These are phyloP conservation scores for Helotiales sp. DNA, from an alignment of 2,329 filamentous ascomycete species.

Conservation along the genomic window DNA sequence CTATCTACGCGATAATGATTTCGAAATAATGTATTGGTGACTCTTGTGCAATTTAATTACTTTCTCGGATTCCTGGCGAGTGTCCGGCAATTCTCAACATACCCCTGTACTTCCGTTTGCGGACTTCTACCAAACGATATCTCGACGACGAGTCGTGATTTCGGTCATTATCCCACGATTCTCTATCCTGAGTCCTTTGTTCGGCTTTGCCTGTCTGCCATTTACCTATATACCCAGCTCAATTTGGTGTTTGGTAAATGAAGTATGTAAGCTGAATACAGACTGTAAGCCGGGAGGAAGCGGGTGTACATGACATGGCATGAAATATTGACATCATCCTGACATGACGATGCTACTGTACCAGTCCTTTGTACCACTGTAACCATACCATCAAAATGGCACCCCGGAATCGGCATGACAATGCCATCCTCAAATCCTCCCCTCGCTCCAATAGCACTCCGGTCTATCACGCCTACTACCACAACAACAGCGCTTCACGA, in stretches of 20 bases:
- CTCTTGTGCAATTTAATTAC: too few species aligned
- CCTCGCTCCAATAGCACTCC: not conserved
- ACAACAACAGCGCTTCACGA: not conserved
- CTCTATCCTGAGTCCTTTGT: not conserved
- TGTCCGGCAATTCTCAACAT: not conserved
- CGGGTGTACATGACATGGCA: not conserved
- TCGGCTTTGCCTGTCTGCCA: not conserved
- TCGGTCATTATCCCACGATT: not conserved
- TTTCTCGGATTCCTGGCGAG: too few species aligned
- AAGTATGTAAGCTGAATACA: not conserved
- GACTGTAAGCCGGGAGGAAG: not conserved
- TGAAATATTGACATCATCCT: not conserved
- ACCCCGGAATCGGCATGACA: not conserved
- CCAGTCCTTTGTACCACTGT: not conserved
- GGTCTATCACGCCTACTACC: not conserved
- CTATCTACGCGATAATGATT: too few species aligned
- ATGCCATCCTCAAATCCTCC: not conserved
- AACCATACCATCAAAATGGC: not conserved
- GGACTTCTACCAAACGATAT: not conserved
- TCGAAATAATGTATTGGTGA: too few species aligned
- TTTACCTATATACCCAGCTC: not conserved
- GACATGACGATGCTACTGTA: not conserved
- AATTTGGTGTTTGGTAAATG: not conserved
- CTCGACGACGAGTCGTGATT: not conserved
- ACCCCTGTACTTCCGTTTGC: not conserved